Base-by-base conservation (phyloP, 306 rosid genomes). In the Albizia julibrissin region DNA sequence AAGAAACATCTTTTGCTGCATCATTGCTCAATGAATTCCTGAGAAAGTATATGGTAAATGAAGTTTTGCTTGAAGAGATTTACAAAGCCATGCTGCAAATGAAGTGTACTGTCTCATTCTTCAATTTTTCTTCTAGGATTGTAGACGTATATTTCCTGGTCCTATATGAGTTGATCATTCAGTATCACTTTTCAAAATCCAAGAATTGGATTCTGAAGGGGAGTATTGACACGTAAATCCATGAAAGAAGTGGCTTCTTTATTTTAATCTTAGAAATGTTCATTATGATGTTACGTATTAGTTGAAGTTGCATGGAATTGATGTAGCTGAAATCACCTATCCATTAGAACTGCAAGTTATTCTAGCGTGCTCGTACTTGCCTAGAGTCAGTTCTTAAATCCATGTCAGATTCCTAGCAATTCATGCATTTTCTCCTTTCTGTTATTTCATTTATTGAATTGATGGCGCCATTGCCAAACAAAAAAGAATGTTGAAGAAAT, bases 371-470 rank as follows among this genome's bases (percentile, higher is more conserved):
- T 13, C 27, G 37, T 13, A 9, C 68, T 26, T 26, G 34, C 68
- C 37, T 26, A 27, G 7, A 13, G 68, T 27, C 68, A 27, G 18
- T 27, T 62, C 9, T 12, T 29, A 62, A 62, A 62, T 61, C 68
- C 68, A 5, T 27, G 39, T 62, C 27, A 62, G 37, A 10, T 26
- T 73, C 26, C 75, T 49, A 3, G 49, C 24, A 54, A 34, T 77
- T 81, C 74, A 61, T 70, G 77, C 73, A 61, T 43, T 71, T 21
- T 43, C 43, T 70, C 74, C 64, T 65, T 76, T 77, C 24, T 11
- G 59, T 31, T 76, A 56, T 6, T 19, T 72, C 39, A 26, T 44
- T 2, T 72, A 19, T 37, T 66, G 40, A 29, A 61, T 40, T 37
- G 64, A 27, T 64, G 65, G 11, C 47, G 68, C 10, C 79, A 70